Conservation (phyloP, 2,329 filamentous ascomycete genomes). For the Phaeosphaeriaceae sp. region DNA sequence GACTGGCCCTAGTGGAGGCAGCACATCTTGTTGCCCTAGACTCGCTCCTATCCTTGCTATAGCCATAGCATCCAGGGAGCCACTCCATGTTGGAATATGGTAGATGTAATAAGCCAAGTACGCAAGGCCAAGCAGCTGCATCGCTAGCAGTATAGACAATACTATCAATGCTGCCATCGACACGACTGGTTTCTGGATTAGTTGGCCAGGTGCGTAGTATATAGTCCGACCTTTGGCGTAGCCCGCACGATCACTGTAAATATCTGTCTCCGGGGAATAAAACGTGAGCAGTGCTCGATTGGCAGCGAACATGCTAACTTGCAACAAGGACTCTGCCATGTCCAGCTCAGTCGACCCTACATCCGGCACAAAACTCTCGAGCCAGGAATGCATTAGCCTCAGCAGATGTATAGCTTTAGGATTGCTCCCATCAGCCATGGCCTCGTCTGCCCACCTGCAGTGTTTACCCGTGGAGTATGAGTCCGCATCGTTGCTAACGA, state of each 20-base stretch:
- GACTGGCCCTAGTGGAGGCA: neutral
- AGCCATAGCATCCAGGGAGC: constrained; percentile 10
- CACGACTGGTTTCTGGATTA: constrained; percentile 5
- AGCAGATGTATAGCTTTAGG: neutral
- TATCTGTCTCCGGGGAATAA: neutral
- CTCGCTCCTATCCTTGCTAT: constrained; percentile 9
- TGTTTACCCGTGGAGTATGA: neutral
- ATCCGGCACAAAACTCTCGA: neutral
- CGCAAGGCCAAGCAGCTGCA: constrained; percentile 9
- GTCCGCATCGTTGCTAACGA: neutral
- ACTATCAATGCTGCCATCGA: neutral
- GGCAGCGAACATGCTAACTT: constrained; percentile 1
- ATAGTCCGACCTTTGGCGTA: neutral
- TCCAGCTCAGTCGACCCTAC: neutral
- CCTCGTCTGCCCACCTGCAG: neutral
- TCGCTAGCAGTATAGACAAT: constrained; percentile 6
- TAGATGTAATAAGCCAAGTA: constrained; percentile 13
- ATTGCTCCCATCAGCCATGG: neutral
- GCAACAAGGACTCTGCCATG: neutral
- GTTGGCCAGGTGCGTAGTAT: neutral
- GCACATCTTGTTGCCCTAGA: neutral
- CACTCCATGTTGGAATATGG: constrained; percentile 13
- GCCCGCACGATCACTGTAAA: neutral
- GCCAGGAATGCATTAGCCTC: neutral
- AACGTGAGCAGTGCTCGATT: constrained; percentile 1